Evolutionary conservation across 495 filamentous ascomycete species (phyloP), one percentile per base, ranked within the genome.

Genomic region (Diplogelasinospora grovesii): DNA sequence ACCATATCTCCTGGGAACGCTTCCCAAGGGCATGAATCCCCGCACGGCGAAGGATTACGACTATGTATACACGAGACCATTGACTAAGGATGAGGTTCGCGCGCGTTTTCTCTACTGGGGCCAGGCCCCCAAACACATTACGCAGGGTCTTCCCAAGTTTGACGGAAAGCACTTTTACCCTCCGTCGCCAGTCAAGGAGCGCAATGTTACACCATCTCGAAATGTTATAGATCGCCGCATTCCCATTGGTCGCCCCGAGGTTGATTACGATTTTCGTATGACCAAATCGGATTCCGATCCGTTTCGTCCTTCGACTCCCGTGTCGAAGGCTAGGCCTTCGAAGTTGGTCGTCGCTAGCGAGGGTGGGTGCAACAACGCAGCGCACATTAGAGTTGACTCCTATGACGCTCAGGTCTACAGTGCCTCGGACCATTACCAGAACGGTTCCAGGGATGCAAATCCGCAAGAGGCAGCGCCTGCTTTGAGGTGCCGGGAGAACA

Each of bases 151-250:
- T 13, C 74, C 74, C 22, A 76, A 73, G 48, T 77, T 67, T 37
- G 72, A 77, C 36, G 74, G 74, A 1, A 73, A 72, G 51, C 63
- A 76, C 41, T 77, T 77, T 50, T 75, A 76, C 41, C 70, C 69
- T 3, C 54, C 73, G 3, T 76, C 73, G 1, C 70, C 72, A 0
- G 45, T 53, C 36, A 74, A 71, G 49, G 48, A 57, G 30, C 28
- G 22, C 20, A 22, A 28, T 25, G 30, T 11, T 16, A 39, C 28
- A 3, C 19, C 44, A 27, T n/a, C 11, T 5, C 29, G 18, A 9
- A 36, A 40, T n/a, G 19, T 36, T 2, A 33, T 32, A 14, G 11
- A 13, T 19, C 45, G 32, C 14, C 43, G 42, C 4, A 24, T 48
- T 11, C 41, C 41, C 7, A 38, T 38, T 2, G 41, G 36, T 20